phyloP scores from a whole-genome alignment of 331 rosid species.

The Malus hybrid region DNA sequence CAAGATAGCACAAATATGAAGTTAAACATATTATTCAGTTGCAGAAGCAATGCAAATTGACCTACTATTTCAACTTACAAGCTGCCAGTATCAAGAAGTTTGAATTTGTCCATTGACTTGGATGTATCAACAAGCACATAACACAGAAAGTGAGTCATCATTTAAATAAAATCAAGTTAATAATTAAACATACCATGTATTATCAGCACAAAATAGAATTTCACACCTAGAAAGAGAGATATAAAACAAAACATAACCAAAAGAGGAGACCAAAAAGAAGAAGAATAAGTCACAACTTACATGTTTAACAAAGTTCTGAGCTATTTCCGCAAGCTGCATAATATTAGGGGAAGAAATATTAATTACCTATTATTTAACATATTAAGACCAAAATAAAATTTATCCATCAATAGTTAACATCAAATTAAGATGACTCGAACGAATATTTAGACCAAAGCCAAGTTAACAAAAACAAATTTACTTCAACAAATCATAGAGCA shows the following conservation, averaged over 20 bases:
- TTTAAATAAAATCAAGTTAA: neutral
- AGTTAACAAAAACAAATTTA: neutral
- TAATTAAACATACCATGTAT: neutral
- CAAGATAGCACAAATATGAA: slow-evolving; percentile 5
- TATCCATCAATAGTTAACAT: neutral
- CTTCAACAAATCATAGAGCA: neutral
- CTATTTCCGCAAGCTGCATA: slow-evolving; percentile 62
- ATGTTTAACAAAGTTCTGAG: slow-evolving; percentile 31
- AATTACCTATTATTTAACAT: neutral
- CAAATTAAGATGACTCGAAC: neutral
- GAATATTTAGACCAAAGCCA: neutral
- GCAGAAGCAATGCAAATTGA: slow-evolving; percentile 2
- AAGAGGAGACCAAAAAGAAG: neutral
- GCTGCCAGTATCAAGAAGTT: slow-evolving; percentile 52
- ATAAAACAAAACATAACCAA: slow-evolving; percentile 3
- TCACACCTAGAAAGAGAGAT: neutral
- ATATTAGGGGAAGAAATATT: neutral
- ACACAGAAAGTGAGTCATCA: slow-evolving; percentile 1
- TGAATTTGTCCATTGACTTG: slow-evolving; percentile 42
- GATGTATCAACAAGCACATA: slow-evolving; percentile 13
- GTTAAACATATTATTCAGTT: slow-evolving; percentile 6
- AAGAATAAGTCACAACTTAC: slow-evolving; percentile 24
- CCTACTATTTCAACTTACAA: slow-evolving; percentile 41
- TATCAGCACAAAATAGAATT: neutral
- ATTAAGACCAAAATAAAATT: neutral